Base-by-base conservation (phyloP, 2,329 filamentous ascomycete species). In the Ophiosphaerella narmari region DNA sequence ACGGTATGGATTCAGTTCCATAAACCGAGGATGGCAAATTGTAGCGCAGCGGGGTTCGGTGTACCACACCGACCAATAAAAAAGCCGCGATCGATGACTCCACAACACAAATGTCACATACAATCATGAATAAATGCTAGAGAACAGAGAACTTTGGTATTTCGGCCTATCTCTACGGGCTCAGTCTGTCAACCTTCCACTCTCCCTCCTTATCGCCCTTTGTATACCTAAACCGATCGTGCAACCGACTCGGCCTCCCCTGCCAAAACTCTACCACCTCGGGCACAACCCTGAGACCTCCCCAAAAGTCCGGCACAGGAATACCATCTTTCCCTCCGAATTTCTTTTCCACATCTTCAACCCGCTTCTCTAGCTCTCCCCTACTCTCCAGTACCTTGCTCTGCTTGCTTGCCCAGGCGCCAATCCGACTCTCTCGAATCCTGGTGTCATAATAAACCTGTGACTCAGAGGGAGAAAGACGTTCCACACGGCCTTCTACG, bases 221-320 rank as follows among this genome's bases (percentile, higher is more conserved):
- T 48, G 85, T 84, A 75, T 97, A 97, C 54, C 86, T 82, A 72
- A 99, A 97, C 21, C 94, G 87, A 79, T 99, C 94, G 76, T 99
- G 94, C 73, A 99, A 76, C 52, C 94, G 82, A 75, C 88, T 96
- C 69, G 90, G 83, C 64, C 94, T 83, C 2, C 94, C 94, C 79
- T 97, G 92, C 84, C 94, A 99, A 72, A 99, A 99, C 81, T 99
- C 94, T 41, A 99, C 82, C 63, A 85, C 84, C 67, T 91, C 88
- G 0, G 94, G 93, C 57, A 92, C 81, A 52, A 99, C 83, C 62
- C 93, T 85, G 71, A 97, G 71, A 0, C 94, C 94, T 26, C 94
- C 94, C 94, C 94, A 99, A 72, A 96, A 97, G 8, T 89, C 87
- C 4, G 94, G 94, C 42, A 97, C 86, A 1, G 92, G 92, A 59